Evolutionary conservation across 2,329 filamentous ascomycete genomes (phyloP).

Genomic region (Lecanicillium sp.): DNA sequence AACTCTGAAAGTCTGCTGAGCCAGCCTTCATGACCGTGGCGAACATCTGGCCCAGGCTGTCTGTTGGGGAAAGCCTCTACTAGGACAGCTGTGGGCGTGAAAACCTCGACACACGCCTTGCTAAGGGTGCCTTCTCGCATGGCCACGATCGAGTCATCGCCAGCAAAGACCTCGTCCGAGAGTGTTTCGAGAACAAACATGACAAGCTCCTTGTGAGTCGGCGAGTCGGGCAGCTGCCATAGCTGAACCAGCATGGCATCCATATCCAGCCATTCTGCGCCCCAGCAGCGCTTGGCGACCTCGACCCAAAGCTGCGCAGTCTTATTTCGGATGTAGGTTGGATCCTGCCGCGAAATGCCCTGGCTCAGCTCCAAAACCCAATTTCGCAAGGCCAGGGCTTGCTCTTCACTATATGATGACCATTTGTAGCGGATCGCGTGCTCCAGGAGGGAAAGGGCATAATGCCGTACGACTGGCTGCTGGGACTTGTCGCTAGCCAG

Average conservation of each 20-base stretch:
- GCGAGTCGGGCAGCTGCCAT: slow-evolving; percentile 63
- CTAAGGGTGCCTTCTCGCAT: slow-evolving; percentile 78
- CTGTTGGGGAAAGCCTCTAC: slow-evolving; percentile 68
- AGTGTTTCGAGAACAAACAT: slow-evolving; percentile 83
- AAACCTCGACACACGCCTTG: slow-evolving; percentile 87
- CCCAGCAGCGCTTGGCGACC: slow-evolving; percentile 88
- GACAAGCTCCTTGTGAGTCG: slow-evolving; percentile 73
- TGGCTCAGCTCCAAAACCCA: slow-evolving; percentile 77
- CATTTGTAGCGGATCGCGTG: slow-evolving; percentile 83
- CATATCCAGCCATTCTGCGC: slow-evolving; percentile 90
- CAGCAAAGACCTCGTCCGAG: slow-evolving; percentile 88
- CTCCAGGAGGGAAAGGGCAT: slow-evolving; percentile 85
- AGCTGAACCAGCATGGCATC: slow-evolving; percentile 73
- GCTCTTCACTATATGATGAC: slow-evolving; percentile 61
- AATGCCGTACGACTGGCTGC: slow-evolving; percentile 80
- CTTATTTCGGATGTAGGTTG: slow-evolving; percentile 83
- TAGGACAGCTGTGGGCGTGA: slow-evolving; percentile 72
- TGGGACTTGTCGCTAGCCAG: slow-evolving; percentile 71
- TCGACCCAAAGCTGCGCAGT: slow-evolving; percentile 92
- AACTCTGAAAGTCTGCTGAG: slow-evolving; percentile 68
- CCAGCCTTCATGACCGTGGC: slow-evolving; percentile 82
- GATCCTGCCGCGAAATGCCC: slow-evolving; percentile 63
- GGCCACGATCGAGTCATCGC: slow-evolving; percentile 80
- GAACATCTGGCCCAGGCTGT: slow-evolving; percentile 59
- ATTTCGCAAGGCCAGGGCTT: slow-evolving; percentile 60